Evolutionary conservation across 1,284 basidiomycete genomes (phyloP), one percentile per base, ranked within the genome.

Genomic region (Heterobasidion irregulare): DNA sequence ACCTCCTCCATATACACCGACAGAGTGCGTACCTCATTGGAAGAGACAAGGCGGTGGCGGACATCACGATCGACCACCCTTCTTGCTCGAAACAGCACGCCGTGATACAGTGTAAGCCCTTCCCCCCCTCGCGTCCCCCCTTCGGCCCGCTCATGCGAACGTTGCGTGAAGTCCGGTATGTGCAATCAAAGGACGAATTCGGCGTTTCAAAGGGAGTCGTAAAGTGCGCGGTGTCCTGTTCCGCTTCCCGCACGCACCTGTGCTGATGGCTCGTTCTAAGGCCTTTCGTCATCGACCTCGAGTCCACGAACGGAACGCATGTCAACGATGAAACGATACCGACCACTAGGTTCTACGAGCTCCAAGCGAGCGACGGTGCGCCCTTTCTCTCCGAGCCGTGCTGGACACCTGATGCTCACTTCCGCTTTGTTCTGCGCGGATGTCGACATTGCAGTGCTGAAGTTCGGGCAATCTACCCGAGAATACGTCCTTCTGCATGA

Each of bases 51-150:
- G 75, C 89, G 18, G 91, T 96, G 36, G 86, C 86, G 45, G 97
- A 99, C 66, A 91, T 99, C 58, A 80, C 89, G 1, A 73, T 98
- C 44, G 94, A 96, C 58, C 96, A 99, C 68, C 94, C 95, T 0
- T 98, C 95, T 5, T 94, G 92, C 63, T 99, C 96, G 0, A 99
- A 99, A 68, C 97, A 99, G 68, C 97, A 99, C 66, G 95, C 96
- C 19, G 97, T 88, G 4, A 87, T 99, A 43, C 97, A 99, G 72
- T 94, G 90, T 88, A 64, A 41, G 83, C 68, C 18, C 52, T 49
- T 32, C 49, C 26, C 36, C 48, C 36, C 19, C 47, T 2, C 47
- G 8, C 18, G 12, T 15, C 19, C 34, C 19, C 18, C 43, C 57
- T 55, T 60, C 10, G 56, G 63, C 47, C 59, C 52, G 1, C 26